These are phyloP conservation scores for Boletus bicolor DNA, from an alignment of 768 basidiomycete species.

Conservation along the genomic window DNA sequence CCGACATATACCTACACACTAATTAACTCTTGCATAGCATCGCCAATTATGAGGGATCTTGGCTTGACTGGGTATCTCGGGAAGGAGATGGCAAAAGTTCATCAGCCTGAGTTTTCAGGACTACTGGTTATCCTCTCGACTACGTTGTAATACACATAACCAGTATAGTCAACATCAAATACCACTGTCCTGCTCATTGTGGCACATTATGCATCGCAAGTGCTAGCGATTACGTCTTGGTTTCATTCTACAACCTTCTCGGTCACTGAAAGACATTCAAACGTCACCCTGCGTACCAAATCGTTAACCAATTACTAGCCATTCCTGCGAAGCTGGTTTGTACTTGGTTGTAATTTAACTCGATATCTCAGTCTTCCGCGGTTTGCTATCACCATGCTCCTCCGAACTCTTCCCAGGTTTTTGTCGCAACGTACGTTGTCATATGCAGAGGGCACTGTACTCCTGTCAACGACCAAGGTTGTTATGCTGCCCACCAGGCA, in stretches of 20 bases:
- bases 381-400: conserved; percentile 14
- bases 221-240: background rate
- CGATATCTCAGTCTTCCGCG: background rate
- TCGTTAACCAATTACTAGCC: too few relatives aligned
- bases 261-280: background rate
- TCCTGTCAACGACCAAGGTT: conserved; percentile 7
- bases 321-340: background rate
- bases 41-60: conserved; percentile 82
- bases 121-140: background rate
- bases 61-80: conserved; percentile 78
- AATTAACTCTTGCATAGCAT: conserved; percentile 35
- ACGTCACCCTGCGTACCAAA: background rate
- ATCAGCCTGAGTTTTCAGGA: conserved; percentile 1
- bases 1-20: background rate
- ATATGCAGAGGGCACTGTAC: background rate
- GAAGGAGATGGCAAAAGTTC: conserved; percentile 41
- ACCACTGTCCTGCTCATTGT: background rate
- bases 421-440: conserved; percentile 9
- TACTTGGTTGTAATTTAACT: background rate
- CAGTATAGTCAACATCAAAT: background rate
- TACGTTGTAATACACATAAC: conserved; percentile 4
- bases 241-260: background rate
- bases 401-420: conserved; percentile 16
- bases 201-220: background rate
- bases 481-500: background rate